Evolutionary conservation across 176 grass and related monocot species (phyloP).

Genomic region (Triticum aestivum): IWGSC_CS_RefSeq_v2.1 NC_057798.1:233233615-233234114

Average conservation of each 20-base stretch:
- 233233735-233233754: constrained; percentile 31
- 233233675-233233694: constrained; percentile 95
- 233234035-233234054: not conserved
- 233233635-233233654: constrained; percentile 82
- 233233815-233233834: constrained; percentile 78
- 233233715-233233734: not conserved
- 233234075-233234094: not conserved
- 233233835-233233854: constrained; percentile 76
- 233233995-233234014: constrained; percentile 1
- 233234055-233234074: not conserved
- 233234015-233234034: not conserved
- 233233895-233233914: constrained; percentile 57
- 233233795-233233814: constrained; percentile 77
- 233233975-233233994: not conserved
- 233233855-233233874: constrained; percentile 71
- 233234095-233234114: not conserved
- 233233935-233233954: not conserved
- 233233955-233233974: not conserved
- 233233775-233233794: constrained; percentile 83
- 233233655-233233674: constrained; percentile 72
- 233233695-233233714: constrained; percentile 1
- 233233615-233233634: constrained; percentile 53
- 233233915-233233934: constrained; percentile 1
- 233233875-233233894: constrained; percentile 67
- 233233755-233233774: constrained; percentile 26